phyloP scores from a whole-genome alignment of 78 protist genomes.

The Emiliania huxleyi region DNA sequence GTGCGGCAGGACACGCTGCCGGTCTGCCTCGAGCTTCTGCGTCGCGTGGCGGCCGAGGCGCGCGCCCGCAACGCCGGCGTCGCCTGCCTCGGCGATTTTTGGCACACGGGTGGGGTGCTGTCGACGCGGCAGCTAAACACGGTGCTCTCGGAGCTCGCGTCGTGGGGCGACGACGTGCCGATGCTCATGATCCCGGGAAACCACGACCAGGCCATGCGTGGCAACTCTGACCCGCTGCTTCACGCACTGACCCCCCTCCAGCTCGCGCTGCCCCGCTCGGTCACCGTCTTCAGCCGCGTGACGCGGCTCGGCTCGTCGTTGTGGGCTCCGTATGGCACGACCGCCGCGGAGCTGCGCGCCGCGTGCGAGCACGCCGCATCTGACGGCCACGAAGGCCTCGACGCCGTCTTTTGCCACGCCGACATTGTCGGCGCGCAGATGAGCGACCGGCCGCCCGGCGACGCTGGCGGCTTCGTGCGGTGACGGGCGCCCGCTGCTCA shows the following conservation, averaged over 20 bases:
- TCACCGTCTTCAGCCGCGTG: not conserved
- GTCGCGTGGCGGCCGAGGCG: not conserved
- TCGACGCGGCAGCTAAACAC: not conserved
- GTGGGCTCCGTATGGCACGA: not conserved
- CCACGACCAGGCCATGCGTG: not conserved
- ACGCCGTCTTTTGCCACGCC: slow-evolving; percentile 26
- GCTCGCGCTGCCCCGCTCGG: not conserved
- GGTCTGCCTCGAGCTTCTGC: not conserved
- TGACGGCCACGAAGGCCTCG: not conserved
- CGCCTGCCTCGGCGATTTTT: not conserved
- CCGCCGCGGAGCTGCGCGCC: not conserved
- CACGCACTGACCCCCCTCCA: slow-evolving; percentile 14
- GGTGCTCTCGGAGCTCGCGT: not conserved
- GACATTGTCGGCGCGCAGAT: not conserved
- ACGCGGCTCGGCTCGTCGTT: not conserved
- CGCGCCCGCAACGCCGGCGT: not conserved
- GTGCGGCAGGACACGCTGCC: not conserved
- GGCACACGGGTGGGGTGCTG: not conserved
- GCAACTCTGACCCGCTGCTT: not conserved
- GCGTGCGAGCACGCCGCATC: not conserved
- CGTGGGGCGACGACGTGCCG: not conserved
- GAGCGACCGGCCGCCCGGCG: not conserved
- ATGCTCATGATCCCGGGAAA: slow-evolving; percentile 1
- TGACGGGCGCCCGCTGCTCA: too few relatives aligned
- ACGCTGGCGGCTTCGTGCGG: too few relatives aligned